Conservation (phyloP, 2,329 filamentous ascomycete genomes). For the Arthrobotrys iridis region DNA sequence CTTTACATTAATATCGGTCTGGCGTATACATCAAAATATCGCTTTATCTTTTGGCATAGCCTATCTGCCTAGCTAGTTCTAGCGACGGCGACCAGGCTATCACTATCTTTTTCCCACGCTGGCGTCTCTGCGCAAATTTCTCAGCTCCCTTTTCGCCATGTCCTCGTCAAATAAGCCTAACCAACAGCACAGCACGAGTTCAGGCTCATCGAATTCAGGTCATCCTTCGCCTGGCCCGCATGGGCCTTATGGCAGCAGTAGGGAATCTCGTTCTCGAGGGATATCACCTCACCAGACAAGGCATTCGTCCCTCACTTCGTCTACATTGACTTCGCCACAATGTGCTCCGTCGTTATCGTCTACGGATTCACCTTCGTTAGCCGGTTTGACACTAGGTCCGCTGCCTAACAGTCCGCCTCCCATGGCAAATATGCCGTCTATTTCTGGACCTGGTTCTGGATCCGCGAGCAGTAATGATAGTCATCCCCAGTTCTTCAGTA, state of each 20-base stretch:
- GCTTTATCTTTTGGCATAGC: background rate
- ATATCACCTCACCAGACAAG: conserved; percentile 47
- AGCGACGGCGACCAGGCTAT: conserved; percentile 19
- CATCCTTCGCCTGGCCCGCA: conserved; percentile 27
- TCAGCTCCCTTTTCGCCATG: conserved; percentile 48
- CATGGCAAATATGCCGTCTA: background rate
- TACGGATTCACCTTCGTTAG: conserved; percentile 34
- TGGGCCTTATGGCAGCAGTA: conserved; percentile 7
- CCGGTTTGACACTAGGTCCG: conserved; percentile 13
- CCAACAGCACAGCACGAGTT: conserved; percentile 12
- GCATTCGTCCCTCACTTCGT: conserved; percentile 14
- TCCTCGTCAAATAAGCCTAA: conserved; percentile 24
- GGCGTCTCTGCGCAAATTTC: conserved; percentile 42
- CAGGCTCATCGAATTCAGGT: conserved; percentile 4
- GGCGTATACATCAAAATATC: no score
- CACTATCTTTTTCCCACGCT: conserved; percentile 24
- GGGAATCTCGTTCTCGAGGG: conserved; percentile 15
- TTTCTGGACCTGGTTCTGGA: conserved; percentile 33
- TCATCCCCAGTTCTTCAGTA: conserved; percentile 52
- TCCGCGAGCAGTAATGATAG: conserved; percentile 36
- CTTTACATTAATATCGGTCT: no score
- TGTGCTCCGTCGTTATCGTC: conserved; percentile 1
- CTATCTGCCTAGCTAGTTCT: background rate
- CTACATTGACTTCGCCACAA: conserved; percentile 32
- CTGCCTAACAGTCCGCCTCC: background rate